Evolutionary conservation across 306 rosid genomes (phyloP), one percentile per base, ranked within the genome.

Genomic region (Quercus gilva): DNA sequence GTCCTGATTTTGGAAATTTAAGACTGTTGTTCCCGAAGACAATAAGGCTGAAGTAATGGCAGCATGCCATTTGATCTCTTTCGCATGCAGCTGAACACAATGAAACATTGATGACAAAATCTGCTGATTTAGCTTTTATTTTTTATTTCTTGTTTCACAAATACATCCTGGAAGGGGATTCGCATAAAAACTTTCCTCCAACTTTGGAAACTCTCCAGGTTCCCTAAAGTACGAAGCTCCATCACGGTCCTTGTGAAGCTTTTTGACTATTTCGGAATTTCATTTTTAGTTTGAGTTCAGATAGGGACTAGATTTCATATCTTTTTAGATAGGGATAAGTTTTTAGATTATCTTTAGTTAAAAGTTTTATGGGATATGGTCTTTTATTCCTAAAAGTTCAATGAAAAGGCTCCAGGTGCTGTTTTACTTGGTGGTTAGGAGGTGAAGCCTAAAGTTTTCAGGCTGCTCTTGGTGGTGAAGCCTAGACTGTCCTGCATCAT

Each of bases 171-270:
- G 97, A 37, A 79, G 67, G 55, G 99, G 98, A 85, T 95, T 95
- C 76, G 98, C 96, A 74, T 90, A 93, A 80, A 95, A 95, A 83
- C 99, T 93, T 82, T 95, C 99, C 90, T 95, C 99, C 81, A 89
- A 86, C 88, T 93, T 95, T 3, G 99, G 96, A 86, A 88, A 88
- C 72, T 95, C 98, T 70, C 99, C 99, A 10, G 81, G 6, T 84
- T 89, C 91, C 79, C 98, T 89, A 23, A 13, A 73, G 78, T 90
- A 91, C 28, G 99, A 98, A 71, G 91, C 92, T 53, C 99, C 98
- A 4, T 59, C 85, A 56, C 88, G 90, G 79, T 90, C 92, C 73
- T 1, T n/a, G 57, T 91, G 99, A 87, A 93, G 88, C 73, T 81
- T 82, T 78, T 76, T 93, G 63, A 95, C 98, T 33, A 33, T 33